Percentiles rank a stretch among this genome's conserved stretches.
Evolutionary conservation across 768 basidiomycete species (phyloP).

Genomic region (Boletus vermiculosoides): DNA sequence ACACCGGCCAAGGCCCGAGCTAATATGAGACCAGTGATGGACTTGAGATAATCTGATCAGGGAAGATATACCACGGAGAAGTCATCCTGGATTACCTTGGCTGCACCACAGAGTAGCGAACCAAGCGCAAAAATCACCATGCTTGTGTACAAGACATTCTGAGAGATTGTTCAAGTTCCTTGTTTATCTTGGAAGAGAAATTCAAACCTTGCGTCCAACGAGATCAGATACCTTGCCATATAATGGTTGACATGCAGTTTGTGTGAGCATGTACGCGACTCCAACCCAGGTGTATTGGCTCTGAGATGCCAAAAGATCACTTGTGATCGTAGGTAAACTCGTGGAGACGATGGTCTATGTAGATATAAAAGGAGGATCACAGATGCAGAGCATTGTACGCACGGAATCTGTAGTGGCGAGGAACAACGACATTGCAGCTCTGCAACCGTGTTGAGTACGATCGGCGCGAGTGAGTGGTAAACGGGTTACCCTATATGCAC

Average conservation of each 20-base stretch:
- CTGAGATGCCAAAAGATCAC: constrained; percentile 63
- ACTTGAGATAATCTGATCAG: constrained; percentile 27
- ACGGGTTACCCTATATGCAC: constrained; percentile 64
- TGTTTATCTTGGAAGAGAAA: constrained; percentile 5
- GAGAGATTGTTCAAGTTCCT: constrained; percentile 1
- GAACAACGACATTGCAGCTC: constrained; percentile 77
- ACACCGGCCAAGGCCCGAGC: constrained; percentile 68
- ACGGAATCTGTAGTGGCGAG: constrained; percentile 87
- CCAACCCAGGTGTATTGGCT: constrained; percentile 85
- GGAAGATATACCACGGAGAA: constrained; percentile 14
- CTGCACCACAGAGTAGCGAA: constrained; percentile 75
- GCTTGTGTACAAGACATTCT: constrained; percentile 72
- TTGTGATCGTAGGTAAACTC: constrained; percentile 75
- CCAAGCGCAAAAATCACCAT: constrained; percentile 75
- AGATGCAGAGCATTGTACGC: constrained; percentile 26
- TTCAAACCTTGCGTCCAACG: constrained; percentile 69
- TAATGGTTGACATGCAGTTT: constrained; percentile 81
- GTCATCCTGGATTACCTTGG: constrained; percentile 48
- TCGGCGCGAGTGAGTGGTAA: neutral
- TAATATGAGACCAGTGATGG: constrained; percentile 61
- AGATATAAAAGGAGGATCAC: constrained; percentile 7
- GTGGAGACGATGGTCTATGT: constrained; percentile 74
- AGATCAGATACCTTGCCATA: constrained; percentile 81
- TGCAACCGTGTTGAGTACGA: constrained; percentile 31
- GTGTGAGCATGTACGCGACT: constrained; percentile 81